Base-by-base conservation (phyloP, 148 eudicot genomes). In the Silene conica region DNA sequence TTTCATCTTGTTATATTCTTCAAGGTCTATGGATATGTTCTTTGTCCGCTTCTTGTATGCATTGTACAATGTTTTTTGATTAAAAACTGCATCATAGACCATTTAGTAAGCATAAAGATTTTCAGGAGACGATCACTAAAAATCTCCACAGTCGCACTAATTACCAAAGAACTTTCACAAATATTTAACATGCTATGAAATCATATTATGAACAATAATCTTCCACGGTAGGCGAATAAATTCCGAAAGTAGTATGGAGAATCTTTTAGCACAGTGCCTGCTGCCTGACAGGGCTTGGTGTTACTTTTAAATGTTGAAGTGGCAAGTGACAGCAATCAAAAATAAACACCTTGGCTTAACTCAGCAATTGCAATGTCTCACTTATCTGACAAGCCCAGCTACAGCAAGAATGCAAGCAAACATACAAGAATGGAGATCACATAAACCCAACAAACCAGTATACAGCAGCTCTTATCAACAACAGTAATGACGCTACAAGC, bases 21-120 rank as follows among this genome's bases (percentile, higher is more conserved):
- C 93, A 41, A 88, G 82, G 83, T 94, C 93, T 63, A 89, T 83
- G 1, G 77, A 80, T 31, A 94, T 67, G 48, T 90, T 88, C 81
- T 91, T 94, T 70, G 97, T 84, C 45, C 98, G 87, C 77, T 92
- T 94, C 88, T 94, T 94, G 87, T 94, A 87, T 59, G 97, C 98
- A 63, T 92, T 79, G 75, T 89, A 92, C 80, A 94, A 66, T 43
- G 98, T 79, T 77, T 84, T 87, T 82, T 94, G 97, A 76, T 92
- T 94, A 77, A 94, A 94, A 73, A 94, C 98, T 94, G 93, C 81
- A 81, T 62, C 73, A 45, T n/a, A 69, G 22, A 69, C 34, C 6
- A 67, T 5, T 61, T 34, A n/a, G 23, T 15, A 74, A 66, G 54
- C 19, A 26, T 26, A 16, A 55, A 28, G 28, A 55, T 38, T 38